phyloP scores from a whole-genome alignment of 768 basidiomycete species.

The Hygrocybe coccinea region DNA sequence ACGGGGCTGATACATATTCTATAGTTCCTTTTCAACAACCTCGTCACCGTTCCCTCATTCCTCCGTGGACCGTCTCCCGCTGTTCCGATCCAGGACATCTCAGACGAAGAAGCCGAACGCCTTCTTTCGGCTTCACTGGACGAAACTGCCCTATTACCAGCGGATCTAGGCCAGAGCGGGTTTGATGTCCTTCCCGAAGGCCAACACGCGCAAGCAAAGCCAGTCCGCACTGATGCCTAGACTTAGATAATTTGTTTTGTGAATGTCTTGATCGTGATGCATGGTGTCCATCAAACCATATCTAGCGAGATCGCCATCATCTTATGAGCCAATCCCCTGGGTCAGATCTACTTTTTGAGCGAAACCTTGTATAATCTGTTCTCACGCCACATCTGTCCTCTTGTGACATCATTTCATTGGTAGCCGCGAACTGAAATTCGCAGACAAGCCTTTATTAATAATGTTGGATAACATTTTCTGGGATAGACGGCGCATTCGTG shows the following conservation, averaged over 20 bases:
- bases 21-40: slow-evolving; percentile 86
- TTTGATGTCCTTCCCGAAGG: slow-evolving; percentile 73
- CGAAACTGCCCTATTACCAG: slow-evolving; percentile 79
- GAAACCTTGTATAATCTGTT: too few species aligned
- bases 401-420: too few species aligned
- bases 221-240: neutral
- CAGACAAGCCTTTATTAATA: too few species aligned
- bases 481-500: too few species aligned
- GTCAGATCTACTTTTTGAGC: too few species aligned
- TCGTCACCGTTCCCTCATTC: slow-evolving; percentile 60
- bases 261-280: neutral
- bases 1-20: slow-evolving; percentile 12
- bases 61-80: slow-evolving; percentile 47
- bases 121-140: slow-evolving; percentile 53
- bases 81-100: slow-evolving; percentile 28
- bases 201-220: slow-evolving; percentile 25
- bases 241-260: neutral
- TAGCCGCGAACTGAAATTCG: too few species aligned
- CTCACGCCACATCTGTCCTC: too few species aligned
- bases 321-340: too few species aligned
- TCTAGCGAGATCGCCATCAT: too few species aligned
- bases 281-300: neutral
- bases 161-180: slow-evolving; percentile 75
- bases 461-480: too few species aligned
- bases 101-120: slow-evolving; percentile 53